Base-by-base conservation (phyloP, 2,329 filamentous ascomycete species). In the Neonectria neomacrospora region DNA sequence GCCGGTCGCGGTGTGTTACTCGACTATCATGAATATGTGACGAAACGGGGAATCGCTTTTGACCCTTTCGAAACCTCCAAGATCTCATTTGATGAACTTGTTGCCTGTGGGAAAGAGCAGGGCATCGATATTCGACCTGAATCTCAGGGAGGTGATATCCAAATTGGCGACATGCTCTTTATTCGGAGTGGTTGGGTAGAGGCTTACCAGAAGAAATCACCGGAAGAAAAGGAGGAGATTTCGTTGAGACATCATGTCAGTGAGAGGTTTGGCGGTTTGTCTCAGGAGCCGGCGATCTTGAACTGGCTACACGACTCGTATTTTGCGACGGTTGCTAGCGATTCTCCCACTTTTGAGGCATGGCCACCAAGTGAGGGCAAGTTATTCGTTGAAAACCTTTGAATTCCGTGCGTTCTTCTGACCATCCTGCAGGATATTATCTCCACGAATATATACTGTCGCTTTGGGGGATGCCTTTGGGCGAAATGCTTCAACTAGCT, bases 221-320 rank as follows among this genome's bases (percentile, higher is more conserved):
- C 26, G 7, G 45, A 50, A 2, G n/a, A 50, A 20, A 20, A 10
- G 11, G 70, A 71, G 8, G 72, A 81, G 3, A 5, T 57, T 5
- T 23, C 32, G 2, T 8, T n/a, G 7, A 18, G 30, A 2, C 68
- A 77, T 1, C 65, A 71, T 0, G 77, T 78, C 6, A 75, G 83
- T 55, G 77, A 81, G 22, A 72, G 70, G 1, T 63, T 71, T 7
- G 71, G 75, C 58, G 86, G 85, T 1, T 77, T 87, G 2, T 79
- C 85, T 53, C 82, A 82, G 0, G 81, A 80, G 2, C 77, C 82
- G 16, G 80, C 79, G 5, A 82, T 81, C 7, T 77, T 87, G 14
- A 78, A 80, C 39, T 89, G 86, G 86, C 76, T 88, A 18, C 89
- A 86, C 85, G 82, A 88, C 57, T 79, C 83, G 6, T 61, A 53